These are phyloP conservation scores for Spathaspora sp. DNA, from an alignment of 1,139 yeast genomes.

Conservation along the genomic window DNA sequence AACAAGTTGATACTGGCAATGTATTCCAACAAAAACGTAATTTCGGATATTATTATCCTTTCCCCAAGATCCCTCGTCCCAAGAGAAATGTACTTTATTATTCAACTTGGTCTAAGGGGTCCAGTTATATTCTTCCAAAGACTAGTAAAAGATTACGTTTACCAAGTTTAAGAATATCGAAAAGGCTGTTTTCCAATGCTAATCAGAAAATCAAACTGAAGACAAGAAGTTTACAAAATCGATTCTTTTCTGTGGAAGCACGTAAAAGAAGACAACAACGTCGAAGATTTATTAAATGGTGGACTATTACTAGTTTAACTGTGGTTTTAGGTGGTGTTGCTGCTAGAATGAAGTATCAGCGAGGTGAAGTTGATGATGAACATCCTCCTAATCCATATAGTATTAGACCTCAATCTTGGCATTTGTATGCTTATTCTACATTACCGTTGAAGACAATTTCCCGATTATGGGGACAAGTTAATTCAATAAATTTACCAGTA, in stretches of 20 bases:
- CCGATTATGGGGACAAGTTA: constrained; percentile 91
- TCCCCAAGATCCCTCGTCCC: constrained; percentile 66
- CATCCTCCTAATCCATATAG: constrained; percentile 37
- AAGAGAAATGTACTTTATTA: constrained; percentile 58
- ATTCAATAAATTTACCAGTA: constrained; percentile 78
- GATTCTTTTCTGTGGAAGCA: constrained; percentile 48
- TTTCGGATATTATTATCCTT: constrained; percentile 39
- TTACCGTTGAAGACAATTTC: constrained; percentile 90
- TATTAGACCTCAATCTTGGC: constrained; percentile 76
- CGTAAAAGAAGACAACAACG: constrained; percentile 44
- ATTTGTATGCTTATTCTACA: constrained; percentile 83
- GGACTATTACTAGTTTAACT: constrained; percentile 66
- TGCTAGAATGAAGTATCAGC: constrained; percentile 48
- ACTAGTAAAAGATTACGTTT: constrained; percentile 22
- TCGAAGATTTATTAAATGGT: constrained; percentile 60
- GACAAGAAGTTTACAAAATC: constrained; percentile 37
- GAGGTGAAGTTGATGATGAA: constrained; percentile 32
- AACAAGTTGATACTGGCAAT: constrained; percentile 9
- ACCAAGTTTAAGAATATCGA: constrained; percentile 28
- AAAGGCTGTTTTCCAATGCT: constrained; percentile 39
- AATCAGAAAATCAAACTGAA: constrained; percentile 36
- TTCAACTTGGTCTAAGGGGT: constrained; percentile 39
- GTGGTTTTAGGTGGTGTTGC: constrained; percentile 67
- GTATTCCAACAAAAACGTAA: constrained; percentile 19
- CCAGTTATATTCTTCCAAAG: constrained; percentile 12